Conservation (phyloP, 2,329 filamentous ascomycete genomes). For the Colletotrichum incanum region DNA sequence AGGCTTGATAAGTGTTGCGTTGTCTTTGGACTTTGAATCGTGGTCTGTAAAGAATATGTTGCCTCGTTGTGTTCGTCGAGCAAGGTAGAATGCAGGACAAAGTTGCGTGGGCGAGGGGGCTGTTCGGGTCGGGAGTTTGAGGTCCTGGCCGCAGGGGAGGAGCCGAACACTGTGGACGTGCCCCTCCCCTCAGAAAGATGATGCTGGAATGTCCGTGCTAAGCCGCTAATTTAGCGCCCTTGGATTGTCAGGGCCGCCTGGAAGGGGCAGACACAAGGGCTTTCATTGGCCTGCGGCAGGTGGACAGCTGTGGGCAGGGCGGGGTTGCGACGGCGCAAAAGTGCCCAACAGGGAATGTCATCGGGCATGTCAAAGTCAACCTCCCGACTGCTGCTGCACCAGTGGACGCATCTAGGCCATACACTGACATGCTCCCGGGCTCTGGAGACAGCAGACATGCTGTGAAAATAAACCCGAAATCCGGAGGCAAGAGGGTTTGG, state of each 20-base stretch:
- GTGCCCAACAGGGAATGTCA: neutral
- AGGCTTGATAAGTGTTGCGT: no score
- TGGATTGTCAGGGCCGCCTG: constrained; percentile 29
- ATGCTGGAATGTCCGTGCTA: constrained; percentile 41
- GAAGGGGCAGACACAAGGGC: constrained; percentile 6
- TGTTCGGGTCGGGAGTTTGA: constrained; percentile 5
- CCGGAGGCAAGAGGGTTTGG: neutral
- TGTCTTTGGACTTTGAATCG: neutral
- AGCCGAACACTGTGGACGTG: constrained; percentile 17
- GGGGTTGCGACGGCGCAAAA: constrained; percentile 9
- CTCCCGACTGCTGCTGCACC: neutral
- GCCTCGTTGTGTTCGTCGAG: neutral
- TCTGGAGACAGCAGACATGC: no score
- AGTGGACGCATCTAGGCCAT: neutral
- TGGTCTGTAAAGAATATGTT: neutral
- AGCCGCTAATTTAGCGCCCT: constrained; percentile 32
- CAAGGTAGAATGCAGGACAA: neutral
- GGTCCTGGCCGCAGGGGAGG: constrained; percentile 2
- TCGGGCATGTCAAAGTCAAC: neutral
- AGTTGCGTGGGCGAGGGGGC: constrained; percentile 16
- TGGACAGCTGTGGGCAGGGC: neutral
- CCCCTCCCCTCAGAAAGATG: constrained; percentile 26
- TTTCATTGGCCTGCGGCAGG: neutral
- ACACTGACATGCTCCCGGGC: neutral
- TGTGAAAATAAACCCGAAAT: neutral